phyloP scores from a whole-genome alignment of 148 eudicot species.

The Hydrangea macrophylla region DNA sequence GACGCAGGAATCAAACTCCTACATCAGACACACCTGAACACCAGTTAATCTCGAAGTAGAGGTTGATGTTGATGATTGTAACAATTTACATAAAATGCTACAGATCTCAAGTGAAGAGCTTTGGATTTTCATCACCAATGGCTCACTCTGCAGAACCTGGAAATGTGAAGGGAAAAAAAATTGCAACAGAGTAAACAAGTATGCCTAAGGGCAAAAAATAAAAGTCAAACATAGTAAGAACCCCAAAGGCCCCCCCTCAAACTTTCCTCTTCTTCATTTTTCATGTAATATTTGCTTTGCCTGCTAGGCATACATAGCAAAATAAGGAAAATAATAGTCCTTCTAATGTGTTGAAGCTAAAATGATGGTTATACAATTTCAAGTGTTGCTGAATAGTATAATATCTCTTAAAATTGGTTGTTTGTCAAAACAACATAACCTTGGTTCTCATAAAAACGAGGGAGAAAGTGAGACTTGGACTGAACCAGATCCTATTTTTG shows the following conservation, averaged over 20 bases:
- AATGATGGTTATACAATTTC: background rate
- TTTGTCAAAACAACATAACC: too few relatives aligned
- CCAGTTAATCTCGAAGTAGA: conserved; percentile 47
- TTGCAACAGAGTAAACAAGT: conserved; percentile 8
- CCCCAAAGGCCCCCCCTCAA: background rate
- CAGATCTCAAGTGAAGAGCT: conserved; percentile 55
- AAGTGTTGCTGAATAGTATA: too few relatives aligned
- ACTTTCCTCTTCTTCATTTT: too few relatives aligned
- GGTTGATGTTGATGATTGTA: conserved; percentile 46
- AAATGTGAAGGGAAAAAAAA: conserved; percentile 2
- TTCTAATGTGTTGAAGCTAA: background rate
- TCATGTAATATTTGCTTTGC: background rate
- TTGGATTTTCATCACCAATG: conserved; percentile 53
- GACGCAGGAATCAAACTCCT: background rate
- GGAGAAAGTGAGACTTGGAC: too few relatives aligned
- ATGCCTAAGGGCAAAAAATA: background rate
- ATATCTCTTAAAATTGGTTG: background rate
- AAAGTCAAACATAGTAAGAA: background rate
- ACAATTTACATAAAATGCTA: conserved; percentile 44
- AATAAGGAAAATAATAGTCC: background rate
- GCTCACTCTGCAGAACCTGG: conserved; percentile 77
- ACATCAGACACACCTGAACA: conserved; percentile 56
- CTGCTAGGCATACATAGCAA: background rate
- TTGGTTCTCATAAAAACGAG: too few relatives aligned
- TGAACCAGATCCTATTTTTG: too few relatives aligned